These are phyloP conservation scores for Penicillium paradoxum DNA, from an alignment of 495 filamentous ascomycete species.

Conservation along the genomic window DNA sequence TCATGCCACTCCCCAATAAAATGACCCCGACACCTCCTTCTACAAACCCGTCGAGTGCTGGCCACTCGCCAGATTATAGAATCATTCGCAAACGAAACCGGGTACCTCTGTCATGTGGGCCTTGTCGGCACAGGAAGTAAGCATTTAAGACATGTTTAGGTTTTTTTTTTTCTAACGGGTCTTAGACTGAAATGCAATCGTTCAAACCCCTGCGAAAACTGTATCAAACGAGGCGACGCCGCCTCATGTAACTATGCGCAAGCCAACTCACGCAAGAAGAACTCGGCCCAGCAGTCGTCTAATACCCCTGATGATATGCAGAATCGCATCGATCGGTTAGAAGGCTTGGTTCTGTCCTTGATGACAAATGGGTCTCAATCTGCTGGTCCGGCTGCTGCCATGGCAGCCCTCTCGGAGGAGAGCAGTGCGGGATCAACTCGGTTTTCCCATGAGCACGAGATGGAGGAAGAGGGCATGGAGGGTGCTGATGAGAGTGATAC, in stretches of 20 bases:
- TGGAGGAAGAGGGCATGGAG: conserved; percentile 48
- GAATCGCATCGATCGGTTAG: conserved; percentile 93
- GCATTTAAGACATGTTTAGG: conserved; percentile 26
- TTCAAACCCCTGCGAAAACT: conserved; percentile 89
- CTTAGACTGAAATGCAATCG: conserved; percentile 94
- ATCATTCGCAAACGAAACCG: conserved; percentile 92
- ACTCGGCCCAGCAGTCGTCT: conserved; percentile 52
- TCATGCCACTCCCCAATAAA: conserved; percentile 9
- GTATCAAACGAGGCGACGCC: conserved; percentile 80
- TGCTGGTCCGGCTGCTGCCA: conserved; percentile 57
- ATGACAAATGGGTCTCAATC: conserved; percentile 85
- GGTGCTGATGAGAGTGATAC: conserved; percentile 73
- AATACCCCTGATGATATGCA: conserved; percentile 94
- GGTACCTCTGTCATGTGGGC: conserved; percentile 89
- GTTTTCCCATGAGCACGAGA: conserved; percentile 49
- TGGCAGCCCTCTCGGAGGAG: conserved; percentile 59
- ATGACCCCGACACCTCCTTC: conserved; percentile 93
- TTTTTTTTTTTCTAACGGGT: conserved; percentile 27
- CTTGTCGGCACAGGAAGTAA: conserved; percentile 93
- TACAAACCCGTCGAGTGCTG: conserved; percentile 67
- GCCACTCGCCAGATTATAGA: conserved; percentile 82
- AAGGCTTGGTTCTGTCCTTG: conserved; percentile 88
- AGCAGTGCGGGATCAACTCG: conserved; percentile 48
- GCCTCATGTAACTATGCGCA: conserved; percentile 86
- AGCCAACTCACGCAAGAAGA: conserved; percentile 70